These are phyloP conservation scores for Dioscorea cayenensis DNA, from an alignment of 116 monocot genomes.

Conservation along the genomic window DNA sequence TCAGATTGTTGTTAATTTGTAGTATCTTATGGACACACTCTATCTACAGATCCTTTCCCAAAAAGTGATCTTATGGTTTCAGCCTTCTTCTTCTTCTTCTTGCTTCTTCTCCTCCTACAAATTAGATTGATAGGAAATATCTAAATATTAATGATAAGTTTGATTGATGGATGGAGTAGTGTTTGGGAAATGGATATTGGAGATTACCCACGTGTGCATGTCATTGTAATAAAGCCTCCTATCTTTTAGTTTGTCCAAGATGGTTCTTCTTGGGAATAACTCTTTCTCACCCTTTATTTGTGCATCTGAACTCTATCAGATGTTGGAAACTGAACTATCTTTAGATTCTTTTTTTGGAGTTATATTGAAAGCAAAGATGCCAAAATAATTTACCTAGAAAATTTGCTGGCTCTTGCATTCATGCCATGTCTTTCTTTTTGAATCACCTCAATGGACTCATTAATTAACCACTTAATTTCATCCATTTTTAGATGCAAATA, in stretches of 20 bases:
- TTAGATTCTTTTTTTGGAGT: neutral
- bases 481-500: too few relatives aligned
- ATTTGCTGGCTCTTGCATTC: neutral
- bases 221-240: conserved; percentile 2
- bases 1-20: conserved; percentile 5
- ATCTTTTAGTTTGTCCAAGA: conserved; percentile 5
- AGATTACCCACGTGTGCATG: conserved; percentile 8
- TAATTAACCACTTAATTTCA: neutral
- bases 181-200: neutral
- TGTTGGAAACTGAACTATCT: neutral
- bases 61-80: neutral
- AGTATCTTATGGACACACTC: neutral
- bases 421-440: neutral
- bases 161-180: neutral
- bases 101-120: neutral
- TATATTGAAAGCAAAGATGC: neutral
- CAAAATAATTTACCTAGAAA: neutral
- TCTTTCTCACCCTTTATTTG: neutral
- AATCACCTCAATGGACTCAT: neutral
- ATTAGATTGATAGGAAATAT: neutral
- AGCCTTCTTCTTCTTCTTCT: neutral
- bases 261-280: conserved; percentile 2
- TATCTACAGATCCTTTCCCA: neutral
- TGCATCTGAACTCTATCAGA: neutral
- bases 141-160: neutral